Conservation (phyloP, 768 basidiomycete genomes). For the Leccinum imitatum region DNA sequence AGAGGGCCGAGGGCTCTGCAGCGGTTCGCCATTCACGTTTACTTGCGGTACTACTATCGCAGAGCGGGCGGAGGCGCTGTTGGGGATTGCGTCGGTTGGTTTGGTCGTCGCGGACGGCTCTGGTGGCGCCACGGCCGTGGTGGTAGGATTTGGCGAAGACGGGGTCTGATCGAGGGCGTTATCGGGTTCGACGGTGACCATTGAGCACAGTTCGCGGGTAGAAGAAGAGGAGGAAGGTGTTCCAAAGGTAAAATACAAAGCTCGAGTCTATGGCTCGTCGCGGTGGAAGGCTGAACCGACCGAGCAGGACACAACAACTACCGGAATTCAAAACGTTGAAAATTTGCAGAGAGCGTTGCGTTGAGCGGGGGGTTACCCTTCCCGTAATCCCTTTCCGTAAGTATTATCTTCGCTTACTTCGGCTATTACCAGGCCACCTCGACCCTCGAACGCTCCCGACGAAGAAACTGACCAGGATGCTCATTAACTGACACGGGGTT, state of each 20-base stretch:
- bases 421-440: slow-evolving; percentile 1
- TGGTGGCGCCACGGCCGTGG: slow-evolving; percentile 3
- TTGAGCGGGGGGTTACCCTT: slow-evolving; percentile 20
- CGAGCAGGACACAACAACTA: slow-evolving; percentile 6
- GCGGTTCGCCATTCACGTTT: slow-evolving; percentile 35
- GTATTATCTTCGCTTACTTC: slow-evolving; percentile 18
- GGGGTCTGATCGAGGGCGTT: slow-evolving; percentile 24
- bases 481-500: neutral
- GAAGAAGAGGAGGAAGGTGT: neutral
- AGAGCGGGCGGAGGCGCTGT: slow-evolving; percentile 11
- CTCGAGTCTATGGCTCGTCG: slow-evolving; percentile 5
- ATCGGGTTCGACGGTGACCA: slow-evolving; percentile 29
- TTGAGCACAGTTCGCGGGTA: slow-evolving; percentile 11
- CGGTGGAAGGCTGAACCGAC: slow-evolving; percentile 11
- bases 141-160: slow-evolving; percentile 4
- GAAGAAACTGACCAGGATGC: neutral
- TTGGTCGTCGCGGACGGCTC: slow-evolving; percentile 7
- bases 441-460: neutral
- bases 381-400: slow-evolving; percentile 27
- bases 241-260: slow-evolving; percentile 25
- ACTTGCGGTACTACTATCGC: slow-evolving; percentile 34
- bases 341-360: slow-evolving; percentile 25
- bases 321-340: slow-evolving; percentile 20
- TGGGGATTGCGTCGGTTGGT: slow-evolving; percentile 7
- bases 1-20: slow-evolving; percentile 34